Base-by-base conservation (phyloP, 179 eudicot species). In the Silene coronaria region DNA sequence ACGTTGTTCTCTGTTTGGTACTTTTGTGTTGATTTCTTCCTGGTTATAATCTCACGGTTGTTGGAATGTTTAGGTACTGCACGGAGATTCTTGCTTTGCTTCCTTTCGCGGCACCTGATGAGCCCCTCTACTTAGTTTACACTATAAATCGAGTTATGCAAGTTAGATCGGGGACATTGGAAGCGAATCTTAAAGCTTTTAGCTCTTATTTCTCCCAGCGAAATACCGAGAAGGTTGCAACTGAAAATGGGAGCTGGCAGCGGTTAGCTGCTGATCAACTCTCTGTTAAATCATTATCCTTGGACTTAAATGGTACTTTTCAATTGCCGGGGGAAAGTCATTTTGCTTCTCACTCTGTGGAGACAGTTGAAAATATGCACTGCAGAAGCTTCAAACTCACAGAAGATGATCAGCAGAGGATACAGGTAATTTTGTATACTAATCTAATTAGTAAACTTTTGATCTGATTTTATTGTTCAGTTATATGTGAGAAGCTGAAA, bases 111-210 rank as follows among this genome's bases (percentile, higher is more conserved):
- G 58, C 79, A 26, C 96, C 96, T 72, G 99, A 95, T 85, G 99
- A 95, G 84, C 99, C 99, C 74, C 88, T 95, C 14, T 92, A 92
- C 83, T 82, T 95, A 74, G 87, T 95, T 42, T 95, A 90, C 79
- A 72, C 95, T 60, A 91, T 95, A 77, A 95, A 95, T 78, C 88
- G 99, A 78, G 90, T 95, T 61, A 85, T 92, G 53, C 99, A 95
- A 95, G 97, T 95, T 82, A 88, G 93, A 78, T 87, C 97, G 71
- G 99, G 99, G 70, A 81, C 93, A 36, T 66, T 95, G 67, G 99
- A 95, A 86, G 91, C 95, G 77, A 89, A 79, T 82, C 73, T 95
- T 82, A 95, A 95, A 82, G 88, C 87, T 70, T 86, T 82, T 57
- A 81, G 86, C 76, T 69, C 88, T 79, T 86, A 89, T 71, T 86